Conservation (phyloP, 306 rosid genomes). For the Biancaea sappan region DNA sequence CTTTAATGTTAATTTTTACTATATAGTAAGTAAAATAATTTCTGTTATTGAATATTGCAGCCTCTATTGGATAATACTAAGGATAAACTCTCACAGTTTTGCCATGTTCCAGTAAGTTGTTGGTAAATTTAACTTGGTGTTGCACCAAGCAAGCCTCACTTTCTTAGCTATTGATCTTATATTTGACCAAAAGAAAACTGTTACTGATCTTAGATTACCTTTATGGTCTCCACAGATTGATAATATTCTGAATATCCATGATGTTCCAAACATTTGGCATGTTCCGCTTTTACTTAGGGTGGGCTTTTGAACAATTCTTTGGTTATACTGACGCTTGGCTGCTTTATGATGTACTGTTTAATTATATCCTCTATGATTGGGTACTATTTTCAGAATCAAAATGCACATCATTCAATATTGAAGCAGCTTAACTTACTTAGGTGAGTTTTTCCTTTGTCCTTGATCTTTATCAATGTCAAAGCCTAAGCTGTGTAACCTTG, state of each 20-base stretch:
- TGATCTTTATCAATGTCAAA: constrained; percentile 14
- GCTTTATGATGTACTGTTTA: constrained; percentile 25
- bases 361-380: constrained; percentile 33
- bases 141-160: constrained; percentile 26
- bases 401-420: constrained; percentile 84
- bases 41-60: constrained; percentile 52
- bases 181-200: neutral
- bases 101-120: constrained; percentile 95
- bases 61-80: constrained; percentile 85
- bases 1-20: constrained; percentile 28
- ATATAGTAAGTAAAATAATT: constrained; percentile 37
- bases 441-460: constrained; percentile 45
- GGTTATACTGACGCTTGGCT: constrained; percentile 31
- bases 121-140: constrained; percentile 37
- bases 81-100: constrained; percentile 91
- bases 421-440: constrained; percentile 76
- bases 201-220: constrained; percentile 32
- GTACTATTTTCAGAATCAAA: constrained; percentile 71
- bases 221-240: constrained; percentile 56
- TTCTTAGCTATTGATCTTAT: constrained; percentile 37
- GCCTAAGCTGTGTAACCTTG: constrained; percentile 10
- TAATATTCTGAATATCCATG: constrained; percentile 91
- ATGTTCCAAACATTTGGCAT: constrained; percentile 99
- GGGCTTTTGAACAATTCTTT: constrained; percentile 39
- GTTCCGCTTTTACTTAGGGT: constrained; percentile 94